A percentile compares a stretch with the other conserved stretches of the same genome.
Conservation (phyloP, 768 basidiomycete genomes). For the Filobasidium floriforme region DNA sequence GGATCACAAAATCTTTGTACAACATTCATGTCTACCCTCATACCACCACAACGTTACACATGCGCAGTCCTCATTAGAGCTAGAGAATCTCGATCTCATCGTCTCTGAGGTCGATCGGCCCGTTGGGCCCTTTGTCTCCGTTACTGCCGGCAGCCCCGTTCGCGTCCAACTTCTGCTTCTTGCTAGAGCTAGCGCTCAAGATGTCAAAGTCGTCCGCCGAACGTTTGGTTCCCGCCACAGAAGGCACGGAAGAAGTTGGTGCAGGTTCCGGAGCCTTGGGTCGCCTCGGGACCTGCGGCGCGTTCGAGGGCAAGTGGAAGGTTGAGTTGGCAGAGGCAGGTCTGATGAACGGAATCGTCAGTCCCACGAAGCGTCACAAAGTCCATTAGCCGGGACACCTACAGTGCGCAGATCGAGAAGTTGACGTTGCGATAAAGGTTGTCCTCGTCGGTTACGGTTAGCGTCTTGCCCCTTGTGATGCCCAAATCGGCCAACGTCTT, state of each 20-base stretch:
- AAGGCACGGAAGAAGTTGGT: slow-evolving; percentile 5
- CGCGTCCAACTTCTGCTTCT: slow-evolving; percentile 1
- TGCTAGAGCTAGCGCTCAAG: slow-evolving; percentile 1
- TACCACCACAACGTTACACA: no score
- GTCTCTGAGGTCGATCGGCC: slow-evolving; percentile 18
- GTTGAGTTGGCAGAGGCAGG: slow-evolving; percentile 12
- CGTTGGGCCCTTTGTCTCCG: not conserved
- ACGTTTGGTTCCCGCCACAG: slow-evolving; percentile 29
- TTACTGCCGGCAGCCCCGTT: no score
- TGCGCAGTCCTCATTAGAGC: no score
- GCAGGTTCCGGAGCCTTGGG: slow-evolving; percentile 3
- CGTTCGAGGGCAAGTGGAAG: slow-evolving; percentile 6
- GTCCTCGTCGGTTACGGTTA: slow-evolving; percentile 83
- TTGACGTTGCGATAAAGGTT: slow-evolving; percentile 64
- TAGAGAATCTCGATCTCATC: slow-evolving; percentile 24
- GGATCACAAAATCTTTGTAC: no score
- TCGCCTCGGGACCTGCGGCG: slow-evolving; percentile 10
- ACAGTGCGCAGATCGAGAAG: slow-evolving; percentile 59
- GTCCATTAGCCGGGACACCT: slow-evolving; percentile 23
- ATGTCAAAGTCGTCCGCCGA: slow-evolving; percentile 25
- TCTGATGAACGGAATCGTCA: slow-evolving; percentile 4
- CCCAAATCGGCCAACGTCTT: slow-evolving; percentile 73
- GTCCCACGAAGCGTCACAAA: not conserved
- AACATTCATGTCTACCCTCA: no score
- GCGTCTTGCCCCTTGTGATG: slow-evolving; percentile 73